These are phyloP conservation scores for Clarireedia hainanense DNA, from an alignment of 2,329 filamentous ascomycete genomes.

Conservation along the genomic window DNA sequence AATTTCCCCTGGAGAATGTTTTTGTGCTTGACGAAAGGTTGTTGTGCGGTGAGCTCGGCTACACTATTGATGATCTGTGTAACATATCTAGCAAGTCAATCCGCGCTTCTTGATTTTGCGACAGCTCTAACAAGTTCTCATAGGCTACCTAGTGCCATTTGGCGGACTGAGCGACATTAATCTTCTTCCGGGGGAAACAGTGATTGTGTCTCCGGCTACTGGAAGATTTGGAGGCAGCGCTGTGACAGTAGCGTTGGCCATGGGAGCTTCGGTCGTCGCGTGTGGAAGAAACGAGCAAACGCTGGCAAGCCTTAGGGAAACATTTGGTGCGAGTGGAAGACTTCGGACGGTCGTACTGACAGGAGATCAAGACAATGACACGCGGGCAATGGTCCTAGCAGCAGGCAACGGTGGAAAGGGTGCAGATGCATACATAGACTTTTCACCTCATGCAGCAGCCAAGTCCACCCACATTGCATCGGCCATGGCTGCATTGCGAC, in stretches of 20 bases:
- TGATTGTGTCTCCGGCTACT: conserved; percentile 40
- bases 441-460: conserved; percentile 10
- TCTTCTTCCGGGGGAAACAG: conserved; percentile 36
- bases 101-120: neutral
- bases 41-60: conserved; percentile 18
- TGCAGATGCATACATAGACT: conserved; percentile 13
- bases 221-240: conserved; percentile 38
- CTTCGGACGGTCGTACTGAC: conserved; percentile 6
- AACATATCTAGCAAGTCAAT: neutral
- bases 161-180: conserved; percentile 38
- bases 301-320: conserved; percentile 20
- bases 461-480: conserved; percentile 8
- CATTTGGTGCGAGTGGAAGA: neutral
- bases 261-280: conserved; percentile 43
- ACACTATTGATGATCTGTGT: conserved; percentile 12
- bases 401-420: conserved; percentile 7
- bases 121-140: neutral
- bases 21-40: conserved; percentile 28
- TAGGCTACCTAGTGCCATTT: conserved; percentile 32
- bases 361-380: conserved; percentile 5
- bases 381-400: neutral
- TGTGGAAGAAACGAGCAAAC: conserved; percentile 36
- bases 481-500: conserved; percentile 8
- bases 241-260: conserved; percentile 36
- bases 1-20: conserved; percentile 32